Base-by-base conservation (phyloP, 192 early-diverging fungal genomes). In the Entophlyctis helioformis region DNA sequence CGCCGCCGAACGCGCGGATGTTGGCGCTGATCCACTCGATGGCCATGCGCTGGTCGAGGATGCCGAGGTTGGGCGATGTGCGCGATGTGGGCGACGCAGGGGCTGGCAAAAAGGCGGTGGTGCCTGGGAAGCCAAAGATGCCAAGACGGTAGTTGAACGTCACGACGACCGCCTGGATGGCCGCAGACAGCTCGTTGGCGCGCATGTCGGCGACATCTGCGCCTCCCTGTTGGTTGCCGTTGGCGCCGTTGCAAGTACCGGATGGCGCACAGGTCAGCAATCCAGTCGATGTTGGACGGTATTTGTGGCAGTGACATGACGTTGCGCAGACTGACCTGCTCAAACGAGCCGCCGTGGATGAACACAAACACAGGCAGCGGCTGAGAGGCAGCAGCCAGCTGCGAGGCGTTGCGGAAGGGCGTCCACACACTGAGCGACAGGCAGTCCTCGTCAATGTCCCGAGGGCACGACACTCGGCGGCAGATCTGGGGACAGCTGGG, bases 1-100 rank as follows among this genome's bases (percentile, higher is more conserved):
- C 62, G 23, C 78, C 78, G 16, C 77, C 79, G 60, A 83, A 83
- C 7, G 60, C 48, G n/a, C 44, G 65, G 51, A 83, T 83, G 40
- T 80, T 76, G n/a, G 54, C 32, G 20, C 59, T 45, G 20, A 83
- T 64, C 81, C 81, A 83, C 39, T 59, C 33, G 10, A 83, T 35
- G 10, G 77, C 76, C 0, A 50, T 6, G 13, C 45, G 39, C 42
- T 65, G 55, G 43, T 71, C 64, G 24, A 57, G 44, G 15, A 71
- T 36, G 9, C 64, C 64, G 39, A 47, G 54, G 49, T 71, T 71
- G 26, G 40, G 24, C 9, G 41, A 26, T 21, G 36, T 24, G 18
- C 45, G 13, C 16, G 44, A 6, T 36, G n/a, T 24, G 11, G 26
- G 46, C 35, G 19, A 53, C 28, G 5, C 25, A 40, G 5, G 36